Evolutionary conservation across 148 eudicot species (phyloP), one percentile per base, ranked within the genome.

Genomic region (Fagopyrum esculentum): DNA sequence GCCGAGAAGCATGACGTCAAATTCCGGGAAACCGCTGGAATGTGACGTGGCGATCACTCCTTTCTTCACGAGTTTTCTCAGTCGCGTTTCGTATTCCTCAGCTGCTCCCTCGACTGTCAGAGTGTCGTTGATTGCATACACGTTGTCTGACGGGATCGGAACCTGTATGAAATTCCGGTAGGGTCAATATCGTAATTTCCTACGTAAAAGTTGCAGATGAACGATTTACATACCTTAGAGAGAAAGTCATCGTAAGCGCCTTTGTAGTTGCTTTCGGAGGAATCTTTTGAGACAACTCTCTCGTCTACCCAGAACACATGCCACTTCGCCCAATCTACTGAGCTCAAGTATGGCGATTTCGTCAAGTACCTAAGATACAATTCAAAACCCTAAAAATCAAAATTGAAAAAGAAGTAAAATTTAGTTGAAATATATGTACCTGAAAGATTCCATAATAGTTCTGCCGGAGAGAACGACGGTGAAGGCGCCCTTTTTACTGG

Each of bases 301-400:
- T 93, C 98, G 76, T 93, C 98, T 82, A 86, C 89, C 98, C 98
- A 93, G 69, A 93, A 91, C 50, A 93, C 87, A 68, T 88, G 88
- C 98, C 98, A 93, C 78, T 79, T 91, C n/a, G 94, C 85, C 98
- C 98, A 93, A 55, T 89, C 94, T 73, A 93, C 80, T 9, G 91
- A 82, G 61, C 84, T 86, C 48, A 76, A 75, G 45, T 84, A 91
- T 10, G 97, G 94, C 57, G 81, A 70, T 82, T 93, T 93, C 78
- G 77, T 73, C 79, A 93, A 76, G 80, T 91, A 89, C 89, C 98
- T 93, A 47, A 74, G 68, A 59, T 35, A 55, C n/a, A 68, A 79
- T 4, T 3, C 50, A 74, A 35, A 30, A 19, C 40, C 54, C 68
- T 46, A 30, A 15, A 55, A 29, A 17, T 16, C 3, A 4, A 2